Evolutionary conservation across 106 monocot species (phyloP).

Genomic region (Hemerocallis citrina): DNA sequence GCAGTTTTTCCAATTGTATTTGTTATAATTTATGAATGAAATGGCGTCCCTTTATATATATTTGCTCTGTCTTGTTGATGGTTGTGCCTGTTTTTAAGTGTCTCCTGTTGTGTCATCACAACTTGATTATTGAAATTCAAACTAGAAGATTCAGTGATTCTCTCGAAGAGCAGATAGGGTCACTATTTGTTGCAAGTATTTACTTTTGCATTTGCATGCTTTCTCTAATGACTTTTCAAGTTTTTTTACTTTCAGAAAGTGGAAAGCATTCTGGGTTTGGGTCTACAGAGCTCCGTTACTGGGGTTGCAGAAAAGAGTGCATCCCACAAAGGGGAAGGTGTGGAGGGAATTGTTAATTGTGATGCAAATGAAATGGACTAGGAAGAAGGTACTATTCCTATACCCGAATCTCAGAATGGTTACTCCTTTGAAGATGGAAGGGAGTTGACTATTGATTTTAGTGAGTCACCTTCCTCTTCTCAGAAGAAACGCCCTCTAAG

Average conservation of each 20-base stretch:
- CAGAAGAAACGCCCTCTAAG: slow-evolving; percentile 44
- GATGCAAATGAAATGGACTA: slow-evolving; percentile 58
- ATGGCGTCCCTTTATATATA: no score
- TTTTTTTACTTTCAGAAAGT: slow-evolving; percentile 2
- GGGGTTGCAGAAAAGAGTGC: slow-evolving; percentile 1
- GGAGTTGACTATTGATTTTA: slow-evolving; percentile 65
- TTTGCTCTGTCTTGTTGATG: no score
- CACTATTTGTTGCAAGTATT: neutral
- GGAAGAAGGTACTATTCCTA: slow-evolving; percentile 78
- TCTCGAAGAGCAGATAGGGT: no score
- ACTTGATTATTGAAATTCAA: no score
- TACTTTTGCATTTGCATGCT: neutral
- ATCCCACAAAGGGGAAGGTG: neutral
- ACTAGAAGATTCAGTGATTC: no score
- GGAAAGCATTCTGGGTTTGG: slow-evolving; percentile 3
- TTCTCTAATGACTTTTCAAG: neutral
- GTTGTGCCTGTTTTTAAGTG: no score
- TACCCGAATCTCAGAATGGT: slow-evolving; percentile 16
- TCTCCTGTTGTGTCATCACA: no score
- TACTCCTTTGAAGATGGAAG: slow-evolving; percentile 28
- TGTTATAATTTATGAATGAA: no score
- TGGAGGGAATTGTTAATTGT: neutral
- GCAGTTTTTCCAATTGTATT: no score
- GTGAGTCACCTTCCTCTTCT: slow-evolving; percentile 45
- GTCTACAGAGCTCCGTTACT: slow-evolving; percentile 4